Conservation (phyloP, 805 yeast species). For the Wickerhamiella azyma region DNA sequence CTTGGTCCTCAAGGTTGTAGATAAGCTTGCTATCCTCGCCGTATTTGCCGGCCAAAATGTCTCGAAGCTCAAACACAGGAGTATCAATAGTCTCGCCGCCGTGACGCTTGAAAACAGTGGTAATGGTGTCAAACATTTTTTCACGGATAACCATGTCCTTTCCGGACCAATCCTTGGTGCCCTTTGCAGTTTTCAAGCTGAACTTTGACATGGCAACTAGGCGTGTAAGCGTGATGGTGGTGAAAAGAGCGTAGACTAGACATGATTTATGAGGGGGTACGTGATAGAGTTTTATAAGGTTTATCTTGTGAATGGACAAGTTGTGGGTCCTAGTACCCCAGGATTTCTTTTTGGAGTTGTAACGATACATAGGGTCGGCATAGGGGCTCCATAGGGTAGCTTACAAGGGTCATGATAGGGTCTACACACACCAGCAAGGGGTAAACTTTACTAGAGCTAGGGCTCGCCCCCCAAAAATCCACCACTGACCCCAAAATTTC, state of each 20-base stretch:
- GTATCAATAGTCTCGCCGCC: constrained; percentile 98
- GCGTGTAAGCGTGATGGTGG: background rate
- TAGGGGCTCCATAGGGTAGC: no score
- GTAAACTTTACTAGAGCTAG: no score
- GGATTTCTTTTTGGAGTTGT: no score
- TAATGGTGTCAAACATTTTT: constrained; percentile 62
- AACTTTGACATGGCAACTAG: constrained; percentile 3
- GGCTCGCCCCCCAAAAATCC: no score
- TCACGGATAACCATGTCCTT: constrained; percentile 93
- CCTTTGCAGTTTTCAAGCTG: constrained; percentile 87
- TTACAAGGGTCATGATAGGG: no score
- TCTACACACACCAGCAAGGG: no score
- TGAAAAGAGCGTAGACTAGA: background rate
- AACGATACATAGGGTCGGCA: no score
- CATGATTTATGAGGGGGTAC: no score
- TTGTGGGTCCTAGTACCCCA: no score
- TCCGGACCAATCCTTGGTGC: constrained; percentile 97
- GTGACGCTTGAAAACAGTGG: constrained; percentile 74
- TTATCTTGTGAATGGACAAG: no score
- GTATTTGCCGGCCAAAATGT: constrained; percentile 89
- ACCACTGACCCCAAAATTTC: no score
- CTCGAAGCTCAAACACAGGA: constrained; percentile 93
- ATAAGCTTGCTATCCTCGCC: constrained; percentile 97
- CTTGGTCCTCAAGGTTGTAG: constrained; percentile 94
- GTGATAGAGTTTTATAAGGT: no score